Conservation (phyloP, 2,329 filamentous ascomycete species). For the Tolypocladium amazonense region DNA sequence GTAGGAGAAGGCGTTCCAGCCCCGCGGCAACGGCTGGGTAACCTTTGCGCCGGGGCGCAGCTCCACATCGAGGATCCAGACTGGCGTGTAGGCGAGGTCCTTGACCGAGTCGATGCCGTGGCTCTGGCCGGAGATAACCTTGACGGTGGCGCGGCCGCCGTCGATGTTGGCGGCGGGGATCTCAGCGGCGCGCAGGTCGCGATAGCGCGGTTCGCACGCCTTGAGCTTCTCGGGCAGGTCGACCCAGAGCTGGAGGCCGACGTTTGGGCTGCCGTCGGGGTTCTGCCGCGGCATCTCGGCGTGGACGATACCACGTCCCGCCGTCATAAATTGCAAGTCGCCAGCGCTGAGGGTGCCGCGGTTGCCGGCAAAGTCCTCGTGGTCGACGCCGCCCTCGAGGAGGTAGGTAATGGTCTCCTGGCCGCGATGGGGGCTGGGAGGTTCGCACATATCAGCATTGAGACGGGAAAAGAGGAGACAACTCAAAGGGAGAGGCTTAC, state of each 20-base stretch:
- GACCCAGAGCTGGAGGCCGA: slow-evolving; percentile 93
- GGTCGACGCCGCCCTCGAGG: slow-evolving; percentile 74
- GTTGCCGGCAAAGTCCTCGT: slow-evolving; percentile 86
- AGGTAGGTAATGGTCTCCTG: slow-evolving; percentile 88
- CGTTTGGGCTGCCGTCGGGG: slow-evolving; percentile 62
- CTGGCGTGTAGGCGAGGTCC: slow-evolving; percentile 89
- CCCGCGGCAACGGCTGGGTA: slow-evolving; percentile 61
- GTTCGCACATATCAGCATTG: background rate
- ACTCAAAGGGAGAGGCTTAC: slow-evolving; percentile 13
- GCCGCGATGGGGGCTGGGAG: slow-evolving; percentile 53
- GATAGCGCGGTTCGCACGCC: slow-evolving; percentile 82
- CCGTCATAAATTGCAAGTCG: slow-evolving; percentile 98
- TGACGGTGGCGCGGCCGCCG: slow-evolving; percentile 64
- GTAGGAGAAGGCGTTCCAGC: slow-evolving; percentile 89
- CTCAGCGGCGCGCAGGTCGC: slow-evolving; percentile 68
- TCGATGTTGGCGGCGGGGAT: slow-evolving; percentile 68
- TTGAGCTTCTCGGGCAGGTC: slow-evolving; percentile 78
- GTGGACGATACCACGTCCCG: slow-evolving; percentile 83
- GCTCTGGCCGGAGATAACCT: slow-evolving; percentile 80
- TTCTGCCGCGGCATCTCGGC: slow-evolving; percentile 88
- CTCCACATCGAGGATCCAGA: slow-evolving; percentile 86
- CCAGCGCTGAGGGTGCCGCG: slow-evolving; percentile 73
- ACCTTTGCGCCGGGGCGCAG: slow-evolving; percentile 71
- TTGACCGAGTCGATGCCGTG: slow-evolving; percentile 79
- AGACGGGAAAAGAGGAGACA: background rate